A percentile compares a stretch with the other conserved stretches of the same genome.
Evolutionary conservation across 2,329 filamentous ascomycete species (phyloP).

Genomic region (Alternaria sp.): DNA sequence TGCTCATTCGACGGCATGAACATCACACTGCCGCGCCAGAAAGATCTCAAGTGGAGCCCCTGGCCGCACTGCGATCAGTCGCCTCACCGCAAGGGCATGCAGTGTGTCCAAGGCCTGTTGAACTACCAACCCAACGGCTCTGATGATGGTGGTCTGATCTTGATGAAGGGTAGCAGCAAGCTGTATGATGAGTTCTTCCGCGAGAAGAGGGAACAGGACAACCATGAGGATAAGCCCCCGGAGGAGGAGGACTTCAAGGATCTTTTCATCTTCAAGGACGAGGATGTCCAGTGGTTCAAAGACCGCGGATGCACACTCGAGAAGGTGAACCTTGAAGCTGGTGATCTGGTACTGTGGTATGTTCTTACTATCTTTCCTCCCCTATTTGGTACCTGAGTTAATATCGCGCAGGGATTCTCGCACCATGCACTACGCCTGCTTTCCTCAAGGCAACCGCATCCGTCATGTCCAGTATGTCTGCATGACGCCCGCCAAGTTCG

Average conservation of each 20-base stretch:
- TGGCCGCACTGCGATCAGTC: slow-evolving; percentile 34
- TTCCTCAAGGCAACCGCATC: slow-evolving; percentile 20
- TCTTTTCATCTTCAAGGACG: slow-evolving; percentile 51
- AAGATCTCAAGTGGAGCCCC: background rate
- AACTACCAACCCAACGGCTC: slow-evolving; percentile 55
- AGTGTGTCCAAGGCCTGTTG: slow-evolving; percentile 53
- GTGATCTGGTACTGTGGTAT: slow-evolving; percentile 43
- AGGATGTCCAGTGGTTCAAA: slow-evolving; percentile 54
- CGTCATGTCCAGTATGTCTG: slow-evolving; percentile 29
- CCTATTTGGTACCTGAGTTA: slow-evolving; percentile 51
- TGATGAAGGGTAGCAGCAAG: slow-evolving; percentile 53
- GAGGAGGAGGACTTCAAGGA: slow-evolving; percentile 44
- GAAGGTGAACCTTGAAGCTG: slow-evolving; percentile 52
- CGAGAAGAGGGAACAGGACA: slow-evolving; percentile 13
- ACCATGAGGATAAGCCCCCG: slow-evolving; percentile 23
- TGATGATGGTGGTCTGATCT: slow-evolving; percentile 55
- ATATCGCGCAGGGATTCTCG: slow-evolving; percentile 18
- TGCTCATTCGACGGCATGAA: background rate
- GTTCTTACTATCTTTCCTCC: slow-evolving; percentile 17
- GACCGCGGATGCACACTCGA: slow-evolving; percentile 47
- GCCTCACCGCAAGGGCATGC: slow-evolving; percentile 50
- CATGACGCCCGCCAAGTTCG: slow-evolving; percentile 24
- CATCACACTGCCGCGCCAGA: background rate
- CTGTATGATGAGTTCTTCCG: slow-evolving; percentile 55
- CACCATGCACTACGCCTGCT: slow-evolving; percentile 52